phyloP scores from a whole-genome alignment of 2,329 filamentous ascomycete species.

The Aspergillus thermomutatus region DNA sequence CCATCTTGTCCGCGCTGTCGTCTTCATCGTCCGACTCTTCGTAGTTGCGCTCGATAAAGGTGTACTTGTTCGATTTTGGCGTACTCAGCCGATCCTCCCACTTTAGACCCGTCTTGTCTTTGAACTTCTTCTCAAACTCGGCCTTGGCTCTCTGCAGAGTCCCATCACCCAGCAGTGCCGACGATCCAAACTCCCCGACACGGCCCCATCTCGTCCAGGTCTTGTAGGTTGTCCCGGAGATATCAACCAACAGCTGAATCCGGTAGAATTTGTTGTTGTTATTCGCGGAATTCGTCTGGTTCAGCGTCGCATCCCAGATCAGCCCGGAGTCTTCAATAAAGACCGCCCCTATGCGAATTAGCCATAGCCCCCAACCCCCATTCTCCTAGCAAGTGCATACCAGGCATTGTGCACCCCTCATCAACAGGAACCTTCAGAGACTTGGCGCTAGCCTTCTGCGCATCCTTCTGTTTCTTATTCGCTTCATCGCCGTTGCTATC shows the following conservation, averaged over 20 bases:
- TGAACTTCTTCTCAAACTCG: conserved; percentile 56
- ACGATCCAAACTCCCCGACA: conserved; percentile 57
- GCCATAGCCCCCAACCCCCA: background rate
- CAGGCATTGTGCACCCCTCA: conserved; percentile 26
- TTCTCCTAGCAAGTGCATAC: background rate
- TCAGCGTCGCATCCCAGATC: conserved; percentile 76
- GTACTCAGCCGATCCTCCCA: conserved; percentile 47
- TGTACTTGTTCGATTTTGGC: conserved; percentile 63
- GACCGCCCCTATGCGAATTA: conserved; percentile 41
- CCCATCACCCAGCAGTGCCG: conserved; percentile 38
- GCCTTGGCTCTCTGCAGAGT: conserved; percentile 38
- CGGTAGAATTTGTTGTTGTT: conserved; percentile 87
- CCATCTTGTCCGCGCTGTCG: conserved; percentile 28
- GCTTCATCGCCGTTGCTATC: conserved; percentile 9
- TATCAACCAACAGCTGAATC: conserved; percentile 57
- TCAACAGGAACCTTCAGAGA: conserved; percentile 47
- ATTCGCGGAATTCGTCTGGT: conserved; percentile 66
- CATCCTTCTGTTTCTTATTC: conserved; percentile 42
- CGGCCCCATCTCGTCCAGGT: conserved; percentile 81
- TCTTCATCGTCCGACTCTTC: conserved; percentile 54
- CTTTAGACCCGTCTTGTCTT: conserved; percentile 51
- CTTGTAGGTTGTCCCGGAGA: conserved; percentile 40
- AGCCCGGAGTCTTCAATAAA: conserved; percentile 63
- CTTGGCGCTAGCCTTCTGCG: conserved; percentile 44
- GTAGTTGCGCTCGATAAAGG: conserved; percentile 77